Evolutionary conservation across 805 yeast species (phyloP).

Genomic region (Ogataea thermomethanolica): DNA sequence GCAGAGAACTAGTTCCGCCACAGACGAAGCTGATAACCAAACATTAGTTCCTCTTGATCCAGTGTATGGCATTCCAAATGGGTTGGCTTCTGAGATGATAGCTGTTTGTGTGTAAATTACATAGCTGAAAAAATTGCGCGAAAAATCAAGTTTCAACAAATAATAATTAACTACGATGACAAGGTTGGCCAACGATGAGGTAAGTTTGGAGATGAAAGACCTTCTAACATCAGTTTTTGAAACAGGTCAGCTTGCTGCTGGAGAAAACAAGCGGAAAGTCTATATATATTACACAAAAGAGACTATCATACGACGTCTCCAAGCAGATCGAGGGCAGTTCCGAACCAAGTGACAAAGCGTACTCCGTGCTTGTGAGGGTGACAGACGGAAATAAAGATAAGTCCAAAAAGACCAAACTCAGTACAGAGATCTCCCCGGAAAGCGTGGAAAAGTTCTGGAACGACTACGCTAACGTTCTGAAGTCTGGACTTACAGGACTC

Average conservation of each 20-base stretch:
- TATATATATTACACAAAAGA: slow-evolving; percentile 57
- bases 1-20: slow-evolving; percentile 14
- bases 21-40: slow-evolving; percentile 4
- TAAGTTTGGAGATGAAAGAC: slow-evolving; percentile 14
- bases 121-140: slow-evolving; percentile 3
- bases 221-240: slow-evolving; percentile 25
- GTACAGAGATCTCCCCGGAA: slow-evolving; percentile 66
- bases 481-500: slow-evolving; percentile 70
- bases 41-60: slow-evolving; percentile 43
- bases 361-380: slow-evolving; percentile 66
- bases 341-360: slow-evolving; percentile 32
- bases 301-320: slow-evolving; percentile 34
- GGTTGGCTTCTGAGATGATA: slow-evolving; percentile 27
- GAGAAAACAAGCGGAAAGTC: slow-evolving; percentile 35
- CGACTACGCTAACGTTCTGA: slow-evolving; percentile 65
- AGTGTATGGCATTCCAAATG: slow-evolving; percentile 52
- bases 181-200: slow-evolving; percentile 24
- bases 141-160: slow-evolving; percentile 3
- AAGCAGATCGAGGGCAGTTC: slow-evolving; percentile 20
- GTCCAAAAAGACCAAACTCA: slow-evolving; percentile 51
- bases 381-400: slow-evolving; percentile 54
- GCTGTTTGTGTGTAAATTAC: slow-evolving; percentile 3
- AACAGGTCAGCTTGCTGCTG: slow-evolving; percentile 21
- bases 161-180: slow-evolving; percentile 12
- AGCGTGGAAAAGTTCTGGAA: slow-evolving; percentile 72